Percentiles rank a stretch among this genome's conserved stretches.
These are phyloP conservation scores for Neofusicoccum cordaticola DNA, from an alignment of 2,329 filamentous ascomycete genomes.

Conservation along the genomic window DNA sequence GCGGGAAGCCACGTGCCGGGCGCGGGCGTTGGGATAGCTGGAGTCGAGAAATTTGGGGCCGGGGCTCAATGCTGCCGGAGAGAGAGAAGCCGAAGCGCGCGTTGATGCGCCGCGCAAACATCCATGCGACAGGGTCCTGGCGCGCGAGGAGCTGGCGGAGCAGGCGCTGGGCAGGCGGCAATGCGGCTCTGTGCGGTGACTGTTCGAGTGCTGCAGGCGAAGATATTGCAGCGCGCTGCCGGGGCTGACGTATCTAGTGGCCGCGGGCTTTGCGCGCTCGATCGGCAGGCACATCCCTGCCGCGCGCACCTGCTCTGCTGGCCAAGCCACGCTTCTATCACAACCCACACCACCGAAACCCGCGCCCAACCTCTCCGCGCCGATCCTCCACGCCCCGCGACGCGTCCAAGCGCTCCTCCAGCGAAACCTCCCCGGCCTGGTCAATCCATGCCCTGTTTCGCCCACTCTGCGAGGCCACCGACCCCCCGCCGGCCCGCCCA, in stretches of 20 bases:
- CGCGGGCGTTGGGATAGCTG: neutral
- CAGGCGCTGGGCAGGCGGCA: neutral
- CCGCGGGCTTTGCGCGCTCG: neutral
- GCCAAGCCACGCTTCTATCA: conserved; percentile 15
- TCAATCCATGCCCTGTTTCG: conserved; percentile 18
- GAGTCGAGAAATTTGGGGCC: neutral
- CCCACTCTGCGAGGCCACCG: conserved; percentile 12
- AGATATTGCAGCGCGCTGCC: no score
- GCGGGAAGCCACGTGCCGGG: conserved; percentile 17
- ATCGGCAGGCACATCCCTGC: conserved; percentile 17
- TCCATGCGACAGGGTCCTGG: neutral
- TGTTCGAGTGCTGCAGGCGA: neutral
- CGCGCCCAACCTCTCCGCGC: neutral
- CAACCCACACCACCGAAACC: conserved; percentile 3
- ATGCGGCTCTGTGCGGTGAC: neutral
- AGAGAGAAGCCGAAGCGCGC: neutral
- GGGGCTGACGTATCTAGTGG: conserved; percentile 9
- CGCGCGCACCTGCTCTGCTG: conserved; percentile 10
- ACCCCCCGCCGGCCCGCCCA: conserved; percentile 3
- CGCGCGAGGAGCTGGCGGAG: neutral
- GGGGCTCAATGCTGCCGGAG: neutral
- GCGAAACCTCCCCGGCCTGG: neutral
- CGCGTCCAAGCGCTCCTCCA: conserved; percentile 3
- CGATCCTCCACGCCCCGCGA: conserved; percentile 8
- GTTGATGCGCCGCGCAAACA: neutral